Base-by-base conservation (phyloP, 129 eudicot genomes). In the Gnaphalium uliginosum region DNA sequence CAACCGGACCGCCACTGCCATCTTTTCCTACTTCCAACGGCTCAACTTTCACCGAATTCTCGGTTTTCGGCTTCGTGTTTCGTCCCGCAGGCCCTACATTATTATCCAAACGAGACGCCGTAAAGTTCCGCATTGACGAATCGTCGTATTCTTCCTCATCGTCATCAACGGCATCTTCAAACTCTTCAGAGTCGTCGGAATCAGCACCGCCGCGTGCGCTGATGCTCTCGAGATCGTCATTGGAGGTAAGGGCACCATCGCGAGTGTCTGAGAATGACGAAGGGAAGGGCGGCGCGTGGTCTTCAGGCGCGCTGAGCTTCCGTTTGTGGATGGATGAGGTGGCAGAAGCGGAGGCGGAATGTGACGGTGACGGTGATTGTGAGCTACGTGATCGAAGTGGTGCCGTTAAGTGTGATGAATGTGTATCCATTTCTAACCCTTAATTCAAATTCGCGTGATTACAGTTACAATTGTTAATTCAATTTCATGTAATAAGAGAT, bases 281-380 rank as follows among this genome's bases (percentile, higher is more conserved):
- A 15, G 93, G 86, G 75, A 89, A 79, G 2, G 89, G 95, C 8
- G 96, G 98, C 66, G 96, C 95, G 87, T 86, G 96, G 82, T 88
- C 92, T 14, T 88, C 91, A 18, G 90, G 71, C 62, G 90, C 82
- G 46, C 27, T 67, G 27, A 88, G 88, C 68, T 88, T 90, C 37
- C 96, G 96, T 72, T 93, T 90, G 89, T 79, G 98, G 78, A 88
- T 81, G 29, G 96, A 93, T 4, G 98, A 93, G n/a, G 96, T 90
- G 77, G 95, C 96, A 33, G 83, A 93, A 70, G 92, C 96, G 50
- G 98, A 93, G 19, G 93, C 96, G 46, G 98, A 93, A 79, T 89
- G 97, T 2, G 98, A 94, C 4, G 97, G 98, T 3, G 98, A 93
- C 66, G 95, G 91, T 0, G 98, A 87, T 50, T 90, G 97, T 21